Evolutionary conservation across 306 rosid genomes (phyloP).

Genomic region (Geum urbanum): DNA sequence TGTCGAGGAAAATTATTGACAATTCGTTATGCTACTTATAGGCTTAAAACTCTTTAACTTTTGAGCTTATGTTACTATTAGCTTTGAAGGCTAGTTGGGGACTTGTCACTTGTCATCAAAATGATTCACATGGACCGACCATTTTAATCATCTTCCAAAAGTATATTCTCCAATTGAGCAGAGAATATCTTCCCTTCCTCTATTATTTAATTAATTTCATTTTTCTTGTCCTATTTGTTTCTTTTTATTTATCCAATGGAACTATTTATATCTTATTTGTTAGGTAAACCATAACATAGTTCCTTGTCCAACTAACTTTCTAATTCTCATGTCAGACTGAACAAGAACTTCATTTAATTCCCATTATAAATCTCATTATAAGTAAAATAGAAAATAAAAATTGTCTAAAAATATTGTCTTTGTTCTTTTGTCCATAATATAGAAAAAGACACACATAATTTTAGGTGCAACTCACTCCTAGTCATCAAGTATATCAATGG

Average conservation of each 20-base stretch:
- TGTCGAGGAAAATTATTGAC: too few species aligned
- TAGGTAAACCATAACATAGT: neutral
- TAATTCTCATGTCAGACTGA: neutral
- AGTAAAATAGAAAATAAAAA: neutral
- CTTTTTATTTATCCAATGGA: neutral
- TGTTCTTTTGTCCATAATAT: neutral
- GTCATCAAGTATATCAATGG: too few species aligned
- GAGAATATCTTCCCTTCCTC: neutral
- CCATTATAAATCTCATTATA: neutral
- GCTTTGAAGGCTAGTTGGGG: too few species aligned
- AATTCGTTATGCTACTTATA: too few species aligned
- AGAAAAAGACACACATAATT: neutral
- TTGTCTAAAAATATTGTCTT: neutral
- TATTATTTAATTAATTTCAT: too few species aligned
- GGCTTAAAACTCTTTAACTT: too few species aligned
- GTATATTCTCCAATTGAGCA: neutral
- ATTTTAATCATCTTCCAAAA: too few species aligned
- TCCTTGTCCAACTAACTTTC: neutral
- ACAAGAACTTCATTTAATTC: neutral
- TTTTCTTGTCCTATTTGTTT: neutral
- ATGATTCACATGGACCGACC: neutral
- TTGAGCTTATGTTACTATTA: too few species aligned
- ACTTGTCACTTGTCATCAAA: too few species aligned
- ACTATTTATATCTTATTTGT: neutral
- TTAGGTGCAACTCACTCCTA: too few species aligned